Percentiles rank a stretch among this genome's conserved stretches.
phyloP scores from a whole-genome alignment of 2,329 filamentous ascomycete species.

The Apiospora sp. region DNA sequence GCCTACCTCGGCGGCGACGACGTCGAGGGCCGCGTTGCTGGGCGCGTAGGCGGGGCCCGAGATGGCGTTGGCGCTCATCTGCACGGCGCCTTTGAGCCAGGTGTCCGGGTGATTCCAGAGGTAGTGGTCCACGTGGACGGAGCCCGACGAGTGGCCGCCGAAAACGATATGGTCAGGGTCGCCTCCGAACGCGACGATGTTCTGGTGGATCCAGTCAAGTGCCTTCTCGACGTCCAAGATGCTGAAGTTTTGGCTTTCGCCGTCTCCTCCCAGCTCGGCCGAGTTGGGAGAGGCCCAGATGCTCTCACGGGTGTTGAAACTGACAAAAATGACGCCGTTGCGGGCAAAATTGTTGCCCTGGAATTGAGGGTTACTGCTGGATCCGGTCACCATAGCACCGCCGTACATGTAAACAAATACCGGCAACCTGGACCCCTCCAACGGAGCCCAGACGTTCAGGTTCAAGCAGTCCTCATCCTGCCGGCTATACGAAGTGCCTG shows the following conservation, averaged over 20 bases:
- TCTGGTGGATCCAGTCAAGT: constrained; percentile 50
- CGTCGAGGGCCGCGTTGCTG: constrained; percentile 45
- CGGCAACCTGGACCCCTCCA: constrained; percentile 37
- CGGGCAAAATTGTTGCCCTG: constrained; percentile 47
- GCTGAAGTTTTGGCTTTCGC: constrained; percentile 41
- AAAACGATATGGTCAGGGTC: constrained; percentile 55
- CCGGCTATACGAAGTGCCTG: constrained; percentile 32
- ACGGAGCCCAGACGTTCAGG: constrained; percentile 48
- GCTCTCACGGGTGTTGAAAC: constrained; percentile 51
- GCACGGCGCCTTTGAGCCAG: constrained; percentile 47
- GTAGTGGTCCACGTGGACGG: constrained; percentile 50
- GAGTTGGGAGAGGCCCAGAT: constrained; percentile 54
- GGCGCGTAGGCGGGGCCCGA: constrained; percentile 50
- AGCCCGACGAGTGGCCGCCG: constrained; percentile 50
- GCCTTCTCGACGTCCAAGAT: constrained; percentile 48
- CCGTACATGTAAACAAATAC: constrained; percentile 55
- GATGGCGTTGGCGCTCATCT: constrained; percentile 52
- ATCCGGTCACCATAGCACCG: constrained; percentile 51
- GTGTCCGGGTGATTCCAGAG: constrained; percentile 50
- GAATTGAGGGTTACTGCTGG: constrained; percentile 49
- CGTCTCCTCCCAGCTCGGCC: constrained; percentile 40
- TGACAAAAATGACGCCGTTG: constrained; percentile 48
- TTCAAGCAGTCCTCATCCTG: constrained; percentile 52
- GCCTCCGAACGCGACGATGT: constrained; percentile 52
- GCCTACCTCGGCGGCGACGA: constrained; percentile 46